Evolutionary conservation across 306 rosid genomes (phyloP), one percentile per base, ranked within the genome.

Genomic region (Crotalaria pallida): DNA sequence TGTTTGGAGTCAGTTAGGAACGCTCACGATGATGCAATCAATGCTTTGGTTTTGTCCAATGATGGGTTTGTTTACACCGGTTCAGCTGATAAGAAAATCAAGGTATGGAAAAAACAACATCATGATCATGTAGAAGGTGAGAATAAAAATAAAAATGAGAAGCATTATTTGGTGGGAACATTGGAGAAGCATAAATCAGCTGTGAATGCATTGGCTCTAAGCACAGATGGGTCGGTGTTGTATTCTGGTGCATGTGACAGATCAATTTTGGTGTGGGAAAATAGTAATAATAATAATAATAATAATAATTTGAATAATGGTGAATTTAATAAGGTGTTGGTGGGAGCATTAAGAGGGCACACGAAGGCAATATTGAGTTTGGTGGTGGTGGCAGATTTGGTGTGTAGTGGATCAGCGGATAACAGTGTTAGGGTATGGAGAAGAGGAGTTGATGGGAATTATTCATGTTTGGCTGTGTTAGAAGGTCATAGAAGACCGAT

Each of bases 171-270:
- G 1, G 15, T 75, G 24, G 88, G 66, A 8, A 81, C 86, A 0
- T 36, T 86, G 23, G 92, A 88, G 85, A 88, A 84, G 71, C 96
- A 90, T 62, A 85, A 75, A 78, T 86, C 90, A 0, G 82, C 88
- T 0, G 95, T 90, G 23, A 90, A 90, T 53, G 95, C 96, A 0
- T 36, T 90, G 63, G 92, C 88, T 9, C 79, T 87, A 12, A 78
- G 80, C 58, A 0, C 12, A 0, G 85, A 88, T 40, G 88, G 90
- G 23, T 75, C 65, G 0, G 68, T 84, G 21, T 55, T 90, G 58
- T 88, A 90, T 17, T 88, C 96, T 0, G 96, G 96, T 2, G 96
- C 96, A 3, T 88, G 96, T 56, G 95, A 90, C 5, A 72, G 95
- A 34, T 86, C 90, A 9, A 73, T 90, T 31, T 43, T 90, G 24